Conservation (phyloP, 768 basidiomycete genomes). For the Phylloporus sp. region DNA sequence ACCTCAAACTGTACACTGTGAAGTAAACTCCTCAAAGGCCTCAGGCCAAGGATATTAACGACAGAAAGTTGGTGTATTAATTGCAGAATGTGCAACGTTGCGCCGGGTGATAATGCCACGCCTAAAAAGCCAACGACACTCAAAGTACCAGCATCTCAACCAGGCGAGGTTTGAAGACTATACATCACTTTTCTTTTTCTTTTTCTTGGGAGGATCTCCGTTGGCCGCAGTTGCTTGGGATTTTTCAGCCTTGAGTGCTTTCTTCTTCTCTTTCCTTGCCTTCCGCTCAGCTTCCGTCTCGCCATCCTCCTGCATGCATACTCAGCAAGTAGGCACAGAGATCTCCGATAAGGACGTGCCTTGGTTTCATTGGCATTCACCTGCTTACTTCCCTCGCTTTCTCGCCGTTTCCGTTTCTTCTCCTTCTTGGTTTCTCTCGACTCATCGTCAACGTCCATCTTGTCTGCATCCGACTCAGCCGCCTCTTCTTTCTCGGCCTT, state of each 20-base stretch:
- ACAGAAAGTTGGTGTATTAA: too few species aligned
- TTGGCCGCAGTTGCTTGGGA: constrained; percentile 41
- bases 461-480: constrained; percentile 32
- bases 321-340: constrained; percentile 5
- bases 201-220: constrained; percentile 44
- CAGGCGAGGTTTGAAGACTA: constrained; percentile 15
- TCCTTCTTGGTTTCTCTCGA: constrained; percentile 38
- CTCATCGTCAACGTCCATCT: constrained; percentile 46
- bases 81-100: neutral
- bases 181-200: constrained; percentile 35
- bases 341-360: constrained; percentile 32
- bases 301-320: constrained; percentile 34
- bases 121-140: neutral
- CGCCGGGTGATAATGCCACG: constrained; percentile 1
- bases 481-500: constrained; percentile 50
- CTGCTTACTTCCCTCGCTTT: constrained; percentile 51
- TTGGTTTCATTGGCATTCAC: constrained; percentile 37
- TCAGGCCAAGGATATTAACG: too few species aligned
- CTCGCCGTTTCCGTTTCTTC: constrained; percentile 48
- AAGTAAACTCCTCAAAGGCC: too few species aligned
- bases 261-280: constrained; percentile 75
- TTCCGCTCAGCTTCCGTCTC: constrained; percentile 86
- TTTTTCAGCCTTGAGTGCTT: constrained; percentile 76
- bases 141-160: neutral
- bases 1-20: too few species aligned